Conservation (phyloP, 2,329 filamentous ascomycete genomes). For the Fusarium nygamai region DNA sequence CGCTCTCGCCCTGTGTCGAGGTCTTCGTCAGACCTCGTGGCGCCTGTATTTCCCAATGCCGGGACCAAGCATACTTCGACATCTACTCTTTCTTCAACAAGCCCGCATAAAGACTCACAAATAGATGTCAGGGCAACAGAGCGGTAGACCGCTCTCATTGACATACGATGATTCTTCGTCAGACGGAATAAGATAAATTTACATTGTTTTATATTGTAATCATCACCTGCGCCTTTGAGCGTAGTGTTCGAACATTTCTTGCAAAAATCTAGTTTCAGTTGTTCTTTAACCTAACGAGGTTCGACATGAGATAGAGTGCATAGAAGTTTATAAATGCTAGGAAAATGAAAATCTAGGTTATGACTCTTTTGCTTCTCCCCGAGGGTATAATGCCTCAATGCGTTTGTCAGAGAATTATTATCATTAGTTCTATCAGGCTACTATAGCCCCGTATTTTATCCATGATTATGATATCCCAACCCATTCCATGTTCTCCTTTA, state of each 20-base stretch:
- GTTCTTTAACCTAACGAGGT: background rate
- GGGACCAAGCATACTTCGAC: background rate
- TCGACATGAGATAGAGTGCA: background rate
- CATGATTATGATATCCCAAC: background rate
- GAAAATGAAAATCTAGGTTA: too few species aligned
- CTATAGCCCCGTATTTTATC: background rate
- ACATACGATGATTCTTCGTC: too few species aligned
- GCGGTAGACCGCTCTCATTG: background rate
- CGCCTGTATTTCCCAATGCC: background rate
- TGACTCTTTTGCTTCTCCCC: background rate
- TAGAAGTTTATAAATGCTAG: background rate
- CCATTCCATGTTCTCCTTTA: background rate
- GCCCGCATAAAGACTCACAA: constrained; percentile 14
- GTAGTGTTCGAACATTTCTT: too few species aligned
- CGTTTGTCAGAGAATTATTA: background rate
- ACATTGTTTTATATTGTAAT: background rate
- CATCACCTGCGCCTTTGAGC: background rate
- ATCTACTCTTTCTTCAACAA: constrained; percentile 12
- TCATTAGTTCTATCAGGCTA: background rate
- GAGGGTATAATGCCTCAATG: background rate
- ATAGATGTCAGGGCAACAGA: constrained; percentile 6
- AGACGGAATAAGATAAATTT: background rate
- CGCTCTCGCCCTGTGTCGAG: constrained; percentile 11
- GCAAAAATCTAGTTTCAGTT: background rate
- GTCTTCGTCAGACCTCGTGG: constrained; percentile 9